Evolutionary conservation across 1,284 basidiomycete genomes (phyloP), one percentile per base, ranked within the genome.

Genomic region (Microbotryum intermedium): DNA sequence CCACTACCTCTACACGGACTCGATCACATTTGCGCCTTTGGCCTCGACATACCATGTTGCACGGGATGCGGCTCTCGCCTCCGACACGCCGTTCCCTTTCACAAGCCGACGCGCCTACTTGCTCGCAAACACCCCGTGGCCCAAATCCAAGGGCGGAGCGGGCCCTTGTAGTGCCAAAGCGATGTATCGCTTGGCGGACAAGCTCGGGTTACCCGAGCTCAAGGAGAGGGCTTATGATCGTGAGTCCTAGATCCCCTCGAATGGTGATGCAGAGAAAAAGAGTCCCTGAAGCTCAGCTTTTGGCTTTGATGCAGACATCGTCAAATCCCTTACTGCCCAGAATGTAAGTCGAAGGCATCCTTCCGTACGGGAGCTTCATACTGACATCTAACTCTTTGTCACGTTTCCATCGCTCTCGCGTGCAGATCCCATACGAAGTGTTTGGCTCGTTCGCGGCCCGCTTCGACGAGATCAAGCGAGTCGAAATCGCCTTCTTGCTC

Each of bases 1-100:
- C 2, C 72, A 72, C 65, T 76, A 71, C 55, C 70, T 76, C 25
- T 76, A 76, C 61, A 76, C 75, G 39, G 73, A 76, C 58, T 70
- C 67, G 10, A 65, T 75, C 48, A 62, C 64, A 29, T 72, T 73
- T 55, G 56, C 70, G 7, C 72, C 72, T 6, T 62, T 73, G 52
- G 64, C 71, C 3, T 71, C 70, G 4, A 68, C 63, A 18, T 73
- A 69, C 61, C 62, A 67, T 50, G 61, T 63, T 34, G 68, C 71
- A 0, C 64, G 63, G 25, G 71, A 72, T 6, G 69, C 70, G 0
- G 21, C 53, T 4, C 13, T 43, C 9, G 8, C n/a, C 11, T n/a
- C 4, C 8, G 34, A 28, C 8, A 42, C 23, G 5, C 53, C 63
- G 20, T 69, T 68, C 50, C 52, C 68, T 1, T 68, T 61, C 55